phyloP scores from a whole-genome alignment of 2,329 filamentous ascomycete genomes.

The Bipolaris oryzae region DNA sequence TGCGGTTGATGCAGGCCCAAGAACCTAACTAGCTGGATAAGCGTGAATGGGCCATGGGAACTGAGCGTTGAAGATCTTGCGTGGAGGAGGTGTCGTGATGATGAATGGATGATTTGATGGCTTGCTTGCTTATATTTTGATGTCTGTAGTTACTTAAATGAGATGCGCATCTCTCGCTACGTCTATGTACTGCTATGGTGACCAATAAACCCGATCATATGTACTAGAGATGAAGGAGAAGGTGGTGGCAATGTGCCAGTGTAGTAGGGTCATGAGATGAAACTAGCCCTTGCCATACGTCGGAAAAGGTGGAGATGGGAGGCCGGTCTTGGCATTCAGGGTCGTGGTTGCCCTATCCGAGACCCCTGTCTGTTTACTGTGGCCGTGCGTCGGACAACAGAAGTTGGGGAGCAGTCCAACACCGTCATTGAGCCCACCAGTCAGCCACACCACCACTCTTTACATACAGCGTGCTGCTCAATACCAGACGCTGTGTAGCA shows the following conservation, averaged over 20 bases:
- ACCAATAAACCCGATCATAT: background rate
- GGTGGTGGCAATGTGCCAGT: background rate
- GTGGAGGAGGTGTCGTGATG: slow-evolving; percentile 16
- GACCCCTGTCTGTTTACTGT: slow-evolving; percentile 39
- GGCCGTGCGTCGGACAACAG: slow-evolving; percentile 30
- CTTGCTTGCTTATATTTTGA: slow-evolving; percentile 9
- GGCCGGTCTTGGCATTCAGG: slow-evolving; percentile 18
- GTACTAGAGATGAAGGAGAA: background rate
- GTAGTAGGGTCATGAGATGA: background rate
- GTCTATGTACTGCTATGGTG: background rate
- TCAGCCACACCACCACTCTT: slow-evolving; percentile 19
- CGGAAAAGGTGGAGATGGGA: slow-evolving; percentile 10
- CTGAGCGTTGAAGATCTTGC: slow-evolving; percentile 4
- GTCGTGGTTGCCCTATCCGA: slow-evolving; percentile 28
- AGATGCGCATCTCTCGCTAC: slow-evolving; percentile 16
- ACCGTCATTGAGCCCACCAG: slow-evolving; percentile 34
- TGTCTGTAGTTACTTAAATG: slow-evolving; percentile 13
- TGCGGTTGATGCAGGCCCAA: slow-evolving; percentile 15
- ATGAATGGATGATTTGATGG: slow-evolving; percentile 4
- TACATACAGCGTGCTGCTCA: slow-evolving; percentile 20
- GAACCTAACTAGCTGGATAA: slow-evolving; percentile 15
- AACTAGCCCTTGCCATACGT: background rate
- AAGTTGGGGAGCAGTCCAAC: slow-evolving; percentile 17
- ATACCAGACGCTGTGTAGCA: slow-evolving; percentile 22
- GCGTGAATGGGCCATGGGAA: slow-evolving; percentile 11